Conservation (phyloP, 1,284 basidiomycete species). For the Rhodotorula sp. region DNA sequence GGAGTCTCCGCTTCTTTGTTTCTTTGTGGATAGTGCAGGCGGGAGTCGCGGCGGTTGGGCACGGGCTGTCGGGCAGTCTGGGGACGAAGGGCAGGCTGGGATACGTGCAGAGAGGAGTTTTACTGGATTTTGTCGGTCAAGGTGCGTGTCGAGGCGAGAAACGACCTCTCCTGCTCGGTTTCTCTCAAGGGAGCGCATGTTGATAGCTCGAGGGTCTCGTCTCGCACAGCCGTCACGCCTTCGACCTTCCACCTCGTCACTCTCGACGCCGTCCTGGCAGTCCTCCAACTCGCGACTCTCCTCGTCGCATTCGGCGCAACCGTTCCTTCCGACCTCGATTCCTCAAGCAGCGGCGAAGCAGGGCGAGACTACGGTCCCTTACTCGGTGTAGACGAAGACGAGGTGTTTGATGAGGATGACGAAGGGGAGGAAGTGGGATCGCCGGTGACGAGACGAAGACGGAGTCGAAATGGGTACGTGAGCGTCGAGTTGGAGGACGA, state of each 20-base stretch:
- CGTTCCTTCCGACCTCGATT: constrained; percentile 21
- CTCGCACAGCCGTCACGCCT: constrained; percentile 12
- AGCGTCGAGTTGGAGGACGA: neutral
- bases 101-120: constrained; percentile 12
- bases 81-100: constrained; percentile 31
- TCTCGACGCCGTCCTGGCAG: constrained; percentile 15
- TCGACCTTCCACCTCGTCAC: constrained; percentile 7
- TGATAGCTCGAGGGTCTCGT: no score
- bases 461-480: neutral
- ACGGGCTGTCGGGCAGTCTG: constrained; percentile 10
- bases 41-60: neutral
- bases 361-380: constrained; percentile 11
- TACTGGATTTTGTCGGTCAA: constrained; percentile 36
- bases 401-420: neutral
- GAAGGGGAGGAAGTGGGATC: neutral
- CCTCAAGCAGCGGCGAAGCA: neutral
- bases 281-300: constrained; percentile 19
- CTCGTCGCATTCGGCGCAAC: constrained; percentile 20
- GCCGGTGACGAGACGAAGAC: neutral
- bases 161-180: neutral
- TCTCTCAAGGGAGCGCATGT: no score
- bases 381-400: constrained; percentile 1
- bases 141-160: constrained; percentile 5
- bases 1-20: constrained; percentile 20
- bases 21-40: constrained; percentile 16